A percentile compares a stretch with the other conserved stretches of the same genome.
These are phyloP conservation scores for Cordyceps fumosorosea DNA, from an alignment of 2,329 filamentous ascomycete species.

Conservation along the genomic window DNA sequence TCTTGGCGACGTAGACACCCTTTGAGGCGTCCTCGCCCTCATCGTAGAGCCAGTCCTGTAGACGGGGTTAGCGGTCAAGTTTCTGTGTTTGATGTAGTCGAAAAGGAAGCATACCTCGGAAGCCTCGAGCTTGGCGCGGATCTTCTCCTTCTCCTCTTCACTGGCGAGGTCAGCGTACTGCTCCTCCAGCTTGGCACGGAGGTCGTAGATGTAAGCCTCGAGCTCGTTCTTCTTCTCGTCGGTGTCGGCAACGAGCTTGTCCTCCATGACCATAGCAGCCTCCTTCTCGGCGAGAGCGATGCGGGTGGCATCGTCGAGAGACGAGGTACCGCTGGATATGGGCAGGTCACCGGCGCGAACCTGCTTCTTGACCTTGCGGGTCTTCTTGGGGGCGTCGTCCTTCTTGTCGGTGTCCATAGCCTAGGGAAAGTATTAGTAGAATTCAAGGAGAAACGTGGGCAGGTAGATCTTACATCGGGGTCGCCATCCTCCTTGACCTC, in stretches of 20 bases:
- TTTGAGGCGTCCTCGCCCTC: slow-evolving; percentile 94
- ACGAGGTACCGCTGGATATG: slow-evolving; percentile 74
- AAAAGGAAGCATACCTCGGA: slow-evolving; percentile 63
- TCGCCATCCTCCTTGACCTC: slow-evolving; percentile 69
- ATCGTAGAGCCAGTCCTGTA: slow-evolving; percentile 94
- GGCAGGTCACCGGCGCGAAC: slow-evolving; percentile 94
- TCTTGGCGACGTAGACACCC: slow-evolving; percentile 88
- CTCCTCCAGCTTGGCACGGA: slow-evolving; percentile 91
- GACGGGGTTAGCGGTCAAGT: neutral
- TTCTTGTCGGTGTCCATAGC: slow-evolving; percentile 81
- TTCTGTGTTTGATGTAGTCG: neutral
- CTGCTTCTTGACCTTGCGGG: slow-evolving; percentile 98
- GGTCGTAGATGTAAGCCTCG: slow-evolving; percentile 94
- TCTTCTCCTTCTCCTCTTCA: slow-evolving; percentile 85
- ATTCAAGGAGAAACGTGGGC: slow-evolving; percentile 22
- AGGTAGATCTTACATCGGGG: slow-evolving; percentile 43
- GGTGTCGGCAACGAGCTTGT: slow-evolving; percentile 96
- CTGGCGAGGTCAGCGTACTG: slow-evolving; percentile 82
- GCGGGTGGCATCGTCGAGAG: slow-evolving; percentile 65
- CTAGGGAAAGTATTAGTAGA: slow-evolving; percentile 36
- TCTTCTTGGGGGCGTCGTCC: slow-evolving; percentile 70
- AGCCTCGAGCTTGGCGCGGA: slow-evolving; percentile 74
- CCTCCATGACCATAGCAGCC: slow-evolving; percentile 88
- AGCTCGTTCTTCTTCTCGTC: slow-evolving; percentile 99
- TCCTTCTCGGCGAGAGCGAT: slow-evolving; percentile 72